Evolutionary conservation across 805 yeast genomes (phyloP).

Genomic region (Cyberlindnera misumaiensis): DNA sequence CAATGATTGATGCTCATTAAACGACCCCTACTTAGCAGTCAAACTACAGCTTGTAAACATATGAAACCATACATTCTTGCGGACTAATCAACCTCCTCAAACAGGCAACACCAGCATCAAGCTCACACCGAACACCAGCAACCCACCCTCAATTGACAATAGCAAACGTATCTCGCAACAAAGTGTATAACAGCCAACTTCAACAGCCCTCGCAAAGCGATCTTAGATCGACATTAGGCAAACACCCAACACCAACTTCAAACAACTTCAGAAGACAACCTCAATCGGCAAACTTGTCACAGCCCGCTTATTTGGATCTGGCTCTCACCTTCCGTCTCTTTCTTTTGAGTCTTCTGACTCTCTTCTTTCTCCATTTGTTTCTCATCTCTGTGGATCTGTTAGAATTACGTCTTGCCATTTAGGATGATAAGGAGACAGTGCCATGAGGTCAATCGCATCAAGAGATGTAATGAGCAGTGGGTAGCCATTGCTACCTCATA

Average conservation of each 20-base stretch:
- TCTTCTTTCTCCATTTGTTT: constrained; percentile 99
- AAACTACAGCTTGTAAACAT: constrained; percentile 5
- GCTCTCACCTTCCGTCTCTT: constrained; percentile 99
- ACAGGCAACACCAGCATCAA: background rate
- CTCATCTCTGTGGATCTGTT: constrained; percentile 50
- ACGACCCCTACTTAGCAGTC: too few relatives aligned
- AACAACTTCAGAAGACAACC: background rate
- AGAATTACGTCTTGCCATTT: background rate
- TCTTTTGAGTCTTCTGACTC: constrained; percentile 99
- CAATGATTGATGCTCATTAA: too few relatives aligned
- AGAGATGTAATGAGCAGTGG: too few relatives aligned
- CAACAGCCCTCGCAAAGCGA: background rate
- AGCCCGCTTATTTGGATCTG: constrained; percentile 89
- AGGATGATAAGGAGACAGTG: too few relatives aligned
- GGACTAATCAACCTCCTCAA: constrained; percentile 6
- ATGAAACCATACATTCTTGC: constrained; percentile 16
- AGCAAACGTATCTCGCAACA: constrained; percentile 3
- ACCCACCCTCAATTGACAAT: background rate
- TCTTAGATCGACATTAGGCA: too few relatives aligned
- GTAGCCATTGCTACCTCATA: too few relatives aligned
- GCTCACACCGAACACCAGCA: constrained; percentile 1
- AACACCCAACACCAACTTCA: constrained; percentile 1
- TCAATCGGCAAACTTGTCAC: constrained; percentile 8
- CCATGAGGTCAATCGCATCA: too few relatives aligned
- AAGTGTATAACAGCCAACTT: background rate